Percentiles rank a stretch among this genome's conserved stretches.
Evolutionary conservation across 495 filamentous ascomycete genomes (phyloP).

Genomic region (Neurospora pannonica): DNA sequence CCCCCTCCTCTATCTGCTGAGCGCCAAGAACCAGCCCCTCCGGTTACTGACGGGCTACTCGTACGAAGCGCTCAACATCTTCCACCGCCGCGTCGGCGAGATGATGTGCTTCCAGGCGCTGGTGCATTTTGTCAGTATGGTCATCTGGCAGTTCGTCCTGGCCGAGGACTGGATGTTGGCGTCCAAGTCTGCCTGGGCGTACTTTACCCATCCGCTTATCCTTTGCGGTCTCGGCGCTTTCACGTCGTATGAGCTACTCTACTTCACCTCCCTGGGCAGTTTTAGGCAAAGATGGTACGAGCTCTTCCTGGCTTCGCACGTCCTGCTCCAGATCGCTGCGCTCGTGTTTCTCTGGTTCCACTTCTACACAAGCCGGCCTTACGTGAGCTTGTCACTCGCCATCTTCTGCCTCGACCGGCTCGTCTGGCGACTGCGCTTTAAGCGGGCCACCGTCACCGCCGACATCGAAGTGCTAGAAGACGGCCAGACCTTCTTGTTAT

Average conservation of each 20-base stretch:
- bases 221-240: conserved; percentile 28
- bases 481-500: conserved; percentile 40
- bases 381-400: conserved; percentile 12
- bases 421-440: conserved; percentile 43
- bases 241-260: conserved; percentile 50
- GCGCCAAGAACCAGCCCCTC: conserved; percentile 55
- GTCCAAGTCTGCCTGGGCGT: conserved; percentile 5
- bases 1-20: conserved; percentile 50
- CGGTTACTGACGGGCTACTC: conserved; percentile 49
- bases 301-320: conserved; percentile 28
- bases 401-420: conserved; percentile 52
- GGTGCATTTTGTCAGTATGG: conserved; percentile 30
- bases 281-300: conserved; percentile 23
- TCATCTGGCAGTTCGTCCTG: conserved; percentile 32
- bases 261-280: conserved; percentile 28
- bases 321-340: conserved; percentile 42
- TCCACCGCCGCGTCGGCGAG: conserved; percentile 35
- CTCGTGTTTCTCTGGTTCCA: conserved; percentile 49
- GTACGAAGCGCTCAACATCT: conserved; percentile 55
- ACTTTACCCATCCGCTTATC: conserved; percentile 26
- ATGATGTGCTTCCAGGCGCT: conserved; percentile 23
- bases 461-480: conserved; percentile 31
- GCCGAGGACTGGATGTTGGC: conserved; percentile 17
- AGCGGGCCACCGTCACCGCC: conserved; percentile 31
- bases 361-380: conserved; percentile 22